Conservation (phyloP, 306 rosid genomes). For the Clitoria ternatea region DNA sequence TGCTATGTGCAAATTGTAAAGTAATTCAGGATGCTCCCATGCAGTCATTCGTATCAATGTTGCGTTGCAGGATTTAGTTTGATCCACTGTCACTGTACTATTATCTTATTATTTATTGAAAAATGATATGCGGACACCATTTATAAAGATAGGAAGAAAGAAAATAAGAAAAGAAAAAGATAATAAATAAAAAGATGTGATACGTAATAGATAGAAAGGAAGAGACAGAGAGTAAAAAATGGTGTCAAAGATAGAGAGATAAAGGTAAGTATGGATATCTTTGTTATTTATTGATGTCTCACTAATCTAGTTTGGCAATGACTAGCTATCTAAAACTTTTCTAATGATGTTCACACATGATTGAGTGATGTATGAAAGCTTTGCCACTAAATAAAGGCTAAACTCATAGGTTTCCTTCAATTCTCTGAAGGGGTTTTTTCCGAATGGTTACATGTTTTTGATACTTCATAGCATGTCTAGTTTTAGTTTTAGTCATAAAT, state of each 20-base stretch:
- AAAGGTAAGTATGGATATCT: no score
- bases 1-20: not conserved
- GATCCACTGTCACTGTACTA: not conserved
- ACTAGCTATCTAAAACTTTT: not conserved
- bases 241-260: no score
- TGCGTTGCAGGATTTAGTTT: constrained; percentile 15
- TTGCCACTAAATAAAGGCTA: not conserved
- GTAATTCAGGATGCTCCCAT: not conserved
- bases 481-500: not conserved
- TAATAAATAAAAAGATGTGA: no score
- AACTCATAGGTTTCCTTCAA: not conserved
- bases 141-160: no score
- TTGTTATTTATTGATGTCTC: not conserved
- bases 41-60: not conserved
- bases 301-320: not conserved
- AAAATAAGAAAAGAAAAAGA: no score
- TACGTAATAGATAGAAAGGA: no score
- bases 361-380: not conserved
- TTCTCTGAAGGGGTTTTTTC: not conserved
- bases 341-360: not conserved
- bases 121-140: no score
- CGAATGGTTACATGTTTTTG: not conserved
- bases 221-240: no score
- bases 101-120: not conserved
- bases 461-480: not conserved